Evolutionary conservation across 1,284 basidiomycete species (phyloP), one percentile per base, ranked within the genome.

Genomic region (Testicularia cyperi): DNA sequence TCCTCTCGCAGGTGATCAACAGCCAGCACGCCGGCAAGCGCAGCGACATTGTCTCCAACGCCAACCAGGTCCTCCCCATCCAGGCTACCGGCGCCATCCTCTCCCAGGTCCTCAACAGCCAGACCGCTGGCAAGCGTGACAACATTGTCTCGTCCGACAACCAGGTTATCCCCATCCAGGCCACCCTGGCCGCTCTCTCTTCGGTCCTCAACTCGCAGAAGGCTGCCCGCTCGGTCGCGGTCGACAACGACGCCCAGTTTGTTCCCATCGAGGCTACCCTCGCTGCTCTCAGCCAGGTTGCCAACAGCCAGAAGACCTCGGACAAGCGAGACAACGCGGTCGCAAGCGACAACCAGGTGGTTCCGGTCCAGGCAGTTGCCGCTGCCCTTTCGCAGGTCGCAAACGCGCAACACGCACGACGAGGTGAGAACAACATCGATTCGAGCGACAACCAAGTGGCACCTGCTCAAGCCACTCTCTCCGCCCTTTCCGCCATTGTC

Each of bases 381-480:
- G 46, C 58, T 31, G 58, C 58, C 5, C 58, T 62, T 30, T 49
- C 58, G 25, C 39, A 49, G 22, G 58, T 55, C 26, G 46, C 21
- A 18, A 47, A 43, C 44, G 51, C 38, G 21, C 46, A 55, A 20
- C 55, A 60, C 42, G 45, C 44, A 24, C 49, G 48, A 47, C 56
- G 57, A 54, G 57, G 57, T 61, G 57, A 61, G 51, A 61, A 37
- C 44, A 43, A 39, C 31, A 40, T 41, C 29, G 47, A 22, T 27
- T 22, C 48, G 32, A 27, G 46, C 31, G 51, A 55, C 42, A 49
- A 54, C 57, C 57, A 53, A 53, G 44, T 60, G 44, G 45, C 46
- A 32, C 51, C 57, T 51, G 51, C 51, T 61, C 51, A 61, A 55
- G 58, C 58, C 37, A 52, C 58, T 33, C 58, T 62, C 38, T 51